Percentiles rank a stretch among this genome's conserved stretches.
Conservation (phyloP, 2,329 filamentous ascomycete species). For the Paecilomyces dactylethromorphus region DNA sequence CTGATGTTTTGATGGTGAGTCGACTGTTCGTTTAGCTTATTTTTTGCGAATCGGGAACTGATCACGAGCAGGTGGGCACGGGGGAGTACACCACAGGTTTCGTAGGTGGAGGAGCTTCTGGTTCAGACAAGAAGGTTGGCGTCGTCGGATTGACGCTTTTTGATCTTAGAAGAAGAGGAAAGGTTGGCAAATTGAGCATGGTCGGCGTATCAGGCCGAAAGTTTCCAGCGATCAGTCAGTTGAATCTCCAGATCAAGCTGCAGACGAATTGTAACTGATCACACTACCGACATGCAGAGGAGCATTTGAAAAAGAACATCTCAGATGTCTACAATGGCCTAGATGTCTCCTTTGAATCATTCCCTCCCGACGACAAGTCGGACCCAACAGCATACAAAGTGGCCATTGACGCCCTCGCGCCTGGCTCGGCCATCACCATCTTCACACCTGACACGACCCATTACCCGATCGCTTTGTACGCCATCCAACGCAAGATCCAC, state of each 20-base stretch:
- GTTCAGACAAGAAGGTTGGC: slow-evolving; percentile 92
- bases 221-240: slow-evolving; percentile 81
- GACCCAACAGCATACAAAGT: slow-evolving; percentile 81
- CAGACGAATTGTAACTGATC: not conserved
- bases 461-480: slow-evolving; percentile 85
- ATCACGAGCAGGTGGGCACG: slow-evolving; percentile 61
- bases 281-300: slow-evolving; percentile 43
- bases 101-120: slow-evolving; percentile 73
- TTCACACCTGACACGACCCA: slow-evolving; percentile 94
- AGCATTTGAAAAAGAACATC: slow-evolving; percentile 85
- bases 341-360: slow-evolving; percentile 80
- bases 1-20: slow-evolving; percentile 63
- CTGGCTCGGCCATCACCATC: slow-evolving; percentile 87
- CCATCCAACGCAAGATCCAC: slow-evolving; percentile 80
- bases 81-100: slow-evolving; percentile 97
- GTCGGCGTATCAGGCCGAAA: slow-evolving; percentile 83
- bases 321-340: slow-evolving; percentile 79
- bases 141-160: slow-evolving; percentile 88
- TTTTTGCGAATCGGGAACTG: slow-evolving; percentile 6
- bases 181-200: slow-evolving; percentile 82
- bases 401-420: slow-evolving; percentile 75
- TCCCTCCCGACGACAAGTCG: slow-evolving; percentile 62
- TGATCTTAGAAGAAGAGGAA: slow-evolving; percentile 79
- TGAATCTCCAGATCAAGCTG: not conserved
- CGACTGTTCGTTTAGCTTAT: not conserved